Evolutionary conservation across 176 grass and related monocot species (phyloP), one percentile per base, ranked within the genome.

Genomic region (Ensete ventricosum): DNA sequence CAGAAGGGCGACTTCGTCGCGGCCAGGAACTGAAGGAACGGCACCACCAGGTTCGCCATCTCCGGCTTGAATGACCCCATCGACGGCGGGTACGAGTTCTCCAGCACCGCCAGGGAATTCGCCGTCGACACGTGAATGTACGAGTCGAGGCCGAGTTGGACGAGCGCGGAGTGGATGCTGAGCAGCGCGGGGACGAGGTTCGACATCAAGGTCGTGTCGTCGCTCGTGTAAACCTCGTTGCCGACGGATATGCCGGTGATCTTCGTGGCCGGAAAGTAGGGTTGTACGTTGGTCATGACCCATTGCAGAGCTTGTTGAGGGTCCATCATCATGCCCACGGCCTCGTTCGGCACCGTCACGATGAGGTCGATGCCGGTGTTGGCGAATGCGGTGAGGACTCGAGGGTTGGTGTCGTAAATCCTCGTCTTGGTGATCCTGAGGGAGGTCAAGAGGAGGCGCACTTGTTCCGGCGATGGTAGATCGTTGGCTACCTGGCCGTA

Each of bases 401-500:
- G 86, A 2, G 96, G 91, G 78, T 95, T 99, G 0, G 81, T 84
- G 80, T 99, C 96, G 62, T 99, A 99, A 73, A 99, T 89, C 54
- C 96, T 76, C 8, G 86, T 88, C 84, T 91, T 99, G 69, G 84
- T 82, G 52, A 95, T 76, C 1, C 78, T 81, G 7, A 99, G 84
- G 43, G 88, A 94, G 8, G 82, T 72, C 21, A 99, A 78, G 51
- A 99, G 82, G 57, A 72, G 34, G 20, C 85, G 86, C 69, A 88
- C 96, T 83, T 89, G 78, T 9, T 75, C 0, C 16, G 96, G 88
- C 16, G 76, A 1, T 12, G 96, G 96, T 7, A 99, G 91, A 60
- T 99, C 86, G 83, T 99, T 91, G 6, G 9, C 96, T 6, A 99
- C 88, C 84, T 99, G 96, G 50, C 96, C 96, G 76, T 99, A 99